Conservation (phyloP, 2,329 filamentous ascomycete genomes). For the Xylaria sp. region DNA sequence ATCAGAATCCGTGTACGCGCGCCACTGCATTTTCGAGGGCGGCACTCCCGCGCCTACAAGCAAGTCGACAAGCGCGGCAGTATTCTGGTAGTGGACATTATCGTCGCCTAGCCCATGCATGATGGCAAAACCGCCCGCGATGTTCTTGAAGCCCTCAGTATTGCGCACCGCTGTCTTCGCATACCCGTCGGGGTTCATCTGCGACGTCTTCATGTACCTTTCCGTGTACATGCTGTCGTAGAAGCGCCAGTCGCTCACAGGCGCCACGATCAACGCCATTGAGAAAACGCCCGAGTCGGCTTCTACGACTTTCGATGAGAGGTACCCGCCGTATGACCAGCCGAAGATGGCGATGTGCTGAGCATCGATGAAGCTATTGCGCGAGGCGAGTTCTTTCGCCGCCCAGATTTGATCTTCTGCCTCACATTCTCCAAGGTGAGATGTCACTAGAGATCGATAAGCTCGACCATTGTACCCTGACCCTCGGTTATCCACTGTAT, state of each 20-base stretch:
- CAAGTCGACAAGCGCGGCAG: conserved; percentile 70
- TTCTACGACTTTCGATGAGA: conserved; percentile 74
- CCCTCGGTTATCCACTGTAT: conserved; percentile 75
- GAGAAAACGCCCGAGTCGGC: conserved; percentile 69
- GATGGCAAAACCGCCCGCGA: conserved; percentile 69
- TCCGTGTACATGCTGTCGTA: conserved; percentile 79
- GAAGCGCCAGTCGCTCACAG: conserved; percentile 75
- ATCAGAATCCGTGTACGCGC: conserved; percentile 73
- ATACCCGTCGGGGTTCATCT: conserved; percentile 69
- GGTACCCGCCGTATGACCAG: conserved; percentile 75
- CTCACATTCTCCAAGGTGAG: conserved; percentile 71
- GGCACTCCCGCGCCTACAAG: conserved; percentile 69
- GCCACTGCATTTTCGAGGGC: conserved; percentile 70
- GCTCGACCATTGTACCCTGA: conserved; percentile 72
- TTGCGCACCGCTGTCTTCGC: conserved; percentile 68
- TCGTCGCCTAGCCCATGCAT: conserved; percentile 76
- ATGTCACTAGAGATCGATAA: conserved; percentile 68
- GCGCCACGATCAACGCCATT: conserved; percentile 71
- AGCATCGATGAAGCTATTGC: conserved; percentile 65
- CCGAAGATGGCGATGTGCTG: conserved; percentile 74
- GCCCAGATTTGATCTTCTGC: conserved; percentile 75
- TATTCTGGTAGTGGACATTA: conserved; percentile 77
- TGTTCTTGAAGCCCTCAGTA: conserved; percentile 69
- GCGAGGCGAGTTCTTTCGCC: conserved; percentile 63
- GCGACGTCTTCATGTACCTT: conserved; percentile 75